Evolutionary conservation across 495 filamentous ascomycete species (phyloP).

Genomic region (Xylaria venustula): DNA sequence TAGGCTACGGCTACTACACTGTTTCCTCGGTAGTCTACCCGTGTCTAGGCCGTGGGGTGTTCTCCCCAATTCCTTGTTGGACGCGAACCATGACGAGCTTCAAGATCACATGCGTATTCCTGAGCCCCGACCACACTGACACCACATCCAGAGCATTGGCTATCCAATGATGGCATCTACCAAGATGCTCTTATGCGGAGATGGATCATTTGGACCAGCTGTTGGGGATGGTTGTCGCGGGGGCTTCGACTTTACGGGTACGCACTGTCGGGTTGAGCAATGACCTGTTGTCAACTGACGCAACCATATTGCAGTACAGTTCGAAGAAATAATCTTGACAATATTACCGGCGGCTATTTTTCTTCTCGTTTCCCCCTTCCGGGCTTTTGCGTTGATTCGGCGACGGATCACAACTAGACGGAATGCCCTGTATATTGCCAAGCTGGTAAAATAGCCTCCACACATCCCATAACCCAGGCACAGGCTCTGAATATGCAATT

Average conservation of each 20-base stretch:
- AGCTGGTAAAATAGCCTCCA: neutral
- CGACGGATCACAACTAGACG: constrained; percentile 1
- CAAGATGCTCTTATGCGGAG: neutral
- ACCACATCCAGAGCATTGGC: neutral
- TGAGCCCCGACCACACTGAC: neutral
- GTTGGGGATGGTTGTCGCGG: constrained; percentile 29
- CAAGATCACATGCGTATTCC: neutral
- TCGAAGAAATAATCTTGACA: constrained; percentile 56
- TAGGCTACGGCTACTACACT: no score
- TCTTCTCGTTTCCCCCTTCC: constrained; percentile 45
- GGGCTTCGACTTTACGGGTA: constrained; percentile 55
- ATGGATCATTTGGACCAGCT: constrained; percentile 27
- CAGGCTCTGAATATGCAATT: neutral
- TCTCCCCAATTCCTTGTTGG: no score
- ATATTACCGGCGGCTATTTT: constrained; percentile 46
- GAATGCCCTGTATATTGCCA: constrained; percentile 1
- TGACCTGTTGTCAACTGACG: neutral
- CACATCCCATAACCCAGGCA: neutral
- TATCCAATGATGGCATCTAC: neutral
- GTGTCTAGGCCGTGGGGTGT: no score
- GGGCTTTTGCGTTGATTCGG: constrained; percentile 16
- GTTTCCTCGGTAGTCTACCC: no score
- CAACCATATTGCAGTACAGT: constrained; percentile 30
- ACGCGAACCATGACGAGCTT: neutral
- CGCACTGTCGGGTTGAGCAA: neutral